A percentile compares a stretch with the other conserved stretches of the same genome.
Evolutionary conservation across 257 asterid genomes (phyloP).

Genomic region (Gynochthodes officinalis): DNA sequence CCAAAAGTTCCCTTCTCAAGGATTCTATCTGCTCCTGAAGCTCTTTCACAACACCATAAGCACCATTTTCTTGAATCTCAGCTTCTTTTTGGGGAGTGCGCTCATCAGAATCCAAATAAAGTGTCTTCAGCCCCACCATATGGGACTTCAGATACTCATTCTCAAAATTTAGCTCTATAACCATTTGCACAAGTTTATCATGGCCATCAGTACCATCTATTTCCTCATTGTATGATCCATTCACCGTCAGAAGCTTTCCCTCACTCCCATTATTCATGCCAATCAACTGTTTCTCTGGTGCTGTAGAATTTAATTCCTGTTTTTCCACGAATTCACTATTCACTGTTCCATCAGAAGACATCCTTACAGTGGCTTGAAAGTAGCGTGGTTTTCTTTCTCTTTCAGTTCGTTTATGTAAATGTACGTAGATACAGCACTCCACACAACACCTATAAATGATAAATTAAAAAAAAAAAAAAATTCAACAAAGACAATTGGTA

Average conservation of each 20-base stretch:
- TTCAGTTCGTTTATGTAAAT: not conserved
- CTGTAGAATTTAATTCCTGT: constrained; percentile 30
- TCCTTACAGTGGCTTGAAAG: constrained; percentile 25
- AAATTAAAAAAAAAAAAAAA: too few species aligned
- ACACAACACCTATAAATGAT: not conserved
- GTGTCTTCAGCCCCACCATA: constrained; percentile 52
- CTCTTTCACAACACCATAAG: constrained; percentile 31
- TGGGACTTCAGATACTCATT: constrained; percentile 85
- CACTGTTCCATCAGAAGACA: constrained; percentile 46
- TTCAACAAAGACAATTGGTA: not conserved
- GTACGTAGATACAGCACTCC: not conserved
- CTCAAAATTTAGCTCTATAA: constrained; percentile 76
- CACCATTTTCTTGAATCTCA: constrained; percentile 30
- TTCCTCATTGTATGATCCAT: constrained; percentile 29
- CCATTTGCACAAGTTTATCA: constrained; percentile 66
- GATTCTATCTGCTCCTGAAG: constrained; percentile 60
- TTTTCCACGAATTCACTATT: constrained; percentile 35
- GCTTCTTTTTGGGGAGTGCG: constrained; percentile 27
- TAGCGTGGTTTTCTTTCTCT: not conserved
- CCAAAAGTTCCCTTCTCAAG: constrained; percentile 61
- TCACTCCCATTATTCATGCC: constrained; percentile 28
- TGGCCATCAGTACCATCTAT: constrained; percentile 33
- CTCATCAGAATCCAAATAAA: constrained; percentile 26
- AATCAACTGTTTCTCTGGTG: constrained; percentile 37
- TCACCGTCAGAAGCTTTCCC: constrained; percentile 37